Percentiles rank a stretch among this genome's conserved stretches.
phyloP scores from a whole-genome alignment of 331 rosid genomes.

The Stylosanthes scabra region DNA sequence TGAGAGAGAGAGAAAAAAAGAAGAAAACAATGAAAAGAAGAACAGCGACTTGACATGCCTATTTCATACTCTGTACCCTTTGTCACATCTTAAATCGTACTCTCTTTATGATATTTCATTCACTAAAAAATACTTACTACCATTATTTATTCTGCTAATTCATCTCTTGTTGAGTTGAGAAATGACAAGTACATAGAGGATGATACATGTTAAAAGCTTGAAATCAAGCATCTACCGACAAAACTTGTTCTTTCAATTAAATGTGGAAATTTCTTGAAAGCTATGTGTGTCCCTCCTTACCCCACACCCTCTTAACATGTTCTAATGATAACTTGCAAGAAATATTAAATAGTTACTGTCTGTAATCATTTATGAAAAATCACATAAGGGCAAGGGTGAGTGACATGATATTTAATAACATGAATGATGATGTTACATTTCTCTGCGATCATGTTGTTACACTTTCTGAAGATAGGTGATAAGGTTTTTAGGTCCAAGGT shows the following conservation, averaged over 20 bases:
- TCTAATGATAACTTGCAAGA: too few species aligned
- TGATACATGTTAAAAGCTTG: not conserved
- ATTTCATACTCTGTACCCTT: slow-evolving; percentile 47
- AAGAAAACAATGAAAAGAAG: slow-evolving; percentile 52
- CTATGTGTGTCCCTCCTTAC: not conserved
- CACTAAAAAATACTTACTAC: too few species aligned
- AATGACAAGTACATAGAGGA: too few species aligned
- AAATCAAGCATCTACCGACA: not conserved
- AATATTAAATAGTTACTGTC: too few species aligned
- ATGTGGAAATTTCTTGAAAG: not conserved
- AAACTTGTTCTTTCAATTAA: not conserved
- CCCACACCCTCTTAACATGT: not conserved
- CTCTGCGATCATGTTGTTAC: too few species aligned
- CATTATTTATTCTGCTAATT: not conserved
- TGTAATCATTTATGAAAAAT: too few species aligned
- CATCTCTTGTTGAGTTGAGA: not conserved
- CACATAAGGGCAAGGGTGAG: too few species aligned
- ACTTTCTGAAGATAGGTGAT: too few species aligned
- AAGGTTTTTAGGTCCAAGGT: too few species aligned
- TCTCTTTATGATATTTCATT: slow-evolving; percentile 39
- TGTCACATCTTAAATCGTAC: slow-evolving; percentile 45
- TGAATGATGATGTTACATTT: too few species aligned
- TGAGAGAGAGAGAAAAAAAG: too few species aligned
- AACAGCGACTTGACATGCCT: slow-evolving; percentile 76
- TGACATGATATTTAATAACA: too few species aligned